Percentiles rank a stretch among this genome's conserved stretches.
Evolutionary conservation across 371 early-diverging fungal genomes (phyloP).

Genomic region (Parasitella parasitica): DNA sequence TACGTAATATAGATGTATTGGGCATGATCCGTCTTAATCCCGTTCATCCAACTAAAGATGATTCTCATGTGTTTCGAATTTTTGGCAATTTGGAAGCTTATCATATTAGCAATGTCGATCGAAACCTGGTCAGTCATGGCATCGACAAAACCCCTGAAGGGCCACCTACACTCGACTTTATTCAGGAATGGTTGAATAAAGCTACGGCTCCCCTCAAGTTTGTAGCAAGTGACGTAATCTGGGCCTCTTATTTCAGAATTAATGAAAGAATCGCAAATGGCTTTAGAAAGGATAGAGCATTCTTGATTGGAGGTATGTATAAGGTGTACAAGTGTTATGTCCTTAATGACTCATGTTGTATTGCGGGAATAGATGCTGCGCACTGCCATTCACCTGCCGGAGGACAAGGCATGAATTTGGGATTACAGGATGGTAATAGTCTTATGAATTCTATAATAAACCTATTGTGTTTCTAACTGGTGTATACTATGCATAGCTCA

Average conservation of each 20-base stretch:
- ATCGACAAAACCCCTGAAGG: background rate
- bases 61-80: constrained; percentile 9
- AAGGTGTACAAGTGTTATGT: background rate
- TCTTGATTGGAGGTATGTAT: constrained; percentile 41
- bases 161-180: constrained; percentile 1
- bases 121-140: constrained; percentile 1
- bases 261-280: constrained; percentile 48
- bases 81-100: constrained; percentile 14
- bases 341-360: too few species aligned
- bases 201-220: constrained; percentile 8
- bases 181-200: constrained; percentile 14
- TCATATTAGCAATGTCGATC: background rate
- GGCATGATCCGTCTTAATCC: constrained; percentile 12
- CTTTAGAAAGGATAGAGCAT: constrained; percentile 31
- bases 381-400: constrained; percentile 45
- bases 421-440: constrained; percentile 39
- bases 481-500: constrained; percentile 18
- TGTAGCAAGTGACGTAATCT: constrained; percentile 1
- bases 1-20: constrained; percentile 1
- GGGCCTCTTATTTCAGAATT: constrained; percentile 32
- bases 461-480: too few species aligned
- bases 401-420: constrained; percentile 43
- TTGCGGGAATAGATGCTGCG: constrained; percentile 29
- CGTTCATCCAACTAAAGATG: background rate
- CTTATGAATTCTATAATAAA: background rate